Base-by-base conservation (phyloP, 257 asterid genomes). In the Handroanthus guayacan region DNA sequence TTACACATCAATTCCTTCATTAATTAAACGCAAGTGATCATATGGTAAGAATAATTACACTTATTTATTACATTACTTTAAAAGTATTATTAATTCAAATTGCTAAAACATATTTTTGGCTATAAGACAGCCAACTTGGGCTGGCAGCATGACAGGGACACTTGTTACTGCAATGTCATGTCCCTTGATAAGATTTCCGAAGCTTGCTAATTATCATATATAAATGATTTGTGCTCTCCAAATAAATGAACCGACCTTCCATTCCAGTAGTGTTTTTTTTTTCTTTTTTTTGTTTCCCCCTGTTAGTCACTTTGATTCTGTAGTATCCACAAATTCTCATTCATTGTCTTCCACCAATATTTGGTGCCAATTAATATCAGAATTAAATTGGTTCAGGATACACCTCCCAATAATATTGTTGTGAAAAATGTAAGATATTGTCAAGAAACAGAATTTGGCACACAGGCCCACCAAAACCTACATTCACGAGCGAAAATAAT, bases 131-230 rank as follows among this genome's bases (percentile, higher is more conserved):
- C 72, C 72, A 13, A 62, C 77, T 70, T 10, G 17, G 63, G 39
- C 71, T 70, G 82, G 77, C 62, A 36, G 63, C 13, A 36, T 34
- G 78, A 48, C 10, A 48, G 70, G 34, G 67, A 71, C 57, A 57
- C 34, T 18, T 18, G 11, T 39, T 71, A 63, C 54, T 55, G 16
- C 12, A 5, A 55, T 5, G 3, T 47, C 14, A 2, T 51, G 57
- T 12, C 17, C 13, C 4, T 51, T 51, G 13, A 47, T 47, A 47
- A 51, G 12, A 12, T 1, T 51, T 5, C 45, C 1, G 6, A 5
- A 5, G 8, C 7, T 14, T 5, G 5, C 0, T 54, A 54, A 0
- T 10, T 48, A 11, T 48, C 13, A 48, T 48, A 54, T n/a, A n/a
- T n/a, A 54, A n/a, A 54, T 16, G 13, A n/a, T n/a, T n/a, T n/a